Conservation (phyloP, 1,139 yeast species). For the Suhomyces bribrorum region DNA sequence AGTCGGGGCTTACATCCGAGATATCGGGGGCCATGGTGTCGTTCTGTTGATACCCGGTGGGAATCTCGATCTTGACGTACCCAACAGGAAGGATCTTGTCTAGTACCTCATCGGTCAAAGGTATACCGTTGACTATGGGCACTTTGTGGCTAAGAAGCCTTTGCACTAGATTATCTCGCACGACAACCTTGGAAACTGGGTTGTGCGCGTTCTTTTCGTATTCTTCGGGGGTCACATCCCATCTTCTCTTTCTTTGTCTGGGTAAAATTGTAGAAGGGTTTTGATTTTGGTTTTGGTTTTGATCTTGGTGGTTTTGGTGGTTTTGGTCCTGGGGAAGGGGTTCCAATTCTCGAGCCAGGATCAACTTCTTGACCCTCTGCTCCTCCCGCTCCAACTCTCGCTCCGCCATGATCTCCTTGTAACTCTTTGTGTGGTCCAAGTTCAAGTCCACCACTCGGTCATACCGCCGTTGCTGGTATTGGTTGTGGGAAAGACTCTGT, state of each 20-base stretch:
- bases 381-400: conserved; percentile 36
- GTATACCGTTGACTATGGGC: conserved; percentile 48
- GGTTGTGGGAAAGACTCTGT: conserved; percentile 19
- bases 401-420: conserved; percentile 41
- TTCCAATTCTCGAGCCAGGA: conserved; percentile 20
- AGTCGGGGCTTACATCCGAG: conserved; percentile 26
- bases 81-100: conserved; percentile 58
- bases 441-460: conserved; percentile 28
- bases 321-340: too few relatives aligned
- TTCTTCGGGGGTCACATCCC: conserved; percentile 42
- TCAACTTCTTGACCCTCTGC: conserved; percentile 20
- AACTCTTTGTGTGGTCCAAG: conserved; percentile 25
- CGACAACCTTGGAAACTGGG: conserved; percentile 15
- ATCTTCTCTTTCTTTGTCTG: conserved; percentile 20
- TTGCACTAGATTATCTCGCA: conserved; percentile 2
- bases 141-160: conserved; percentile 21
- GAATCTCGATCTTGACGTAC: conserved; percentile 48
- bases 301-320: conserved; percentile 17
- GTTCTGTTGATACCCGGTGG: conserved; percentile 46
- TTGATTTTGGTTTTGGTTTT: conserved; percentile 16
- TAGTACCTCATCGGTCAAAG: conserved; percentile 50
- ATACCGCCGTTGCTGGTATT: conserved; percentile 25
- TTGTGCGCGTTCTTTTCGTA: conserved; percentile 20
- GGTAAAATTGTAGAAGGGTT: conserved; percentile 20
- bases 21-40: conserved; percentile 34